Percentiles rank a stretch among this genome's conserved stretches.
Evolutionary conservation across 805 yeast genomes (phyloP).

Genomic region (Hanseniaspora singularis): DNA sequence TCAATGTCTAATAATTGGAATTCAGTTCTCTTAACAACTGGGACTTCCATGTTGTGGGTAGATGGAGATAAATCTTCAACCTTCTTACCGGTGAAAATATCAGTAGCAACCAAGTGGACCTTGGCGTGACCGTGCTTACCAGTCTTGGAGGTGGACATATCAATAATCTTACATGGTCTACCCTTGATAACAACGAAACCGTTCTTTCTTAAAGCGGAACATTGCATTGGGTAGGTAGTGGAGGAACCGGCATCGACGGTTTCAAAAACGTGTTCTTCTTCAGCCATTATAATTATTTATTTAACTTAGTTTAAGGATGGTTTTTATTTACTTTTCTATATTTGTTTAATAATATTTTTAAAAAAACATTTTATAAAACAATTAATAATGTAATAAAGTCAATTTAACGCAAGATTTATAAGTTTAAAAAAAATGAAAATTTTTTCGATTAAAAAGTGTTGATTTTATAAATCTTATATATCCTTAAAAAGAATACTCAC

Average conservation of each 20-base stretch:
- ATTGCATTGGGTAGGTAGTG: constrained; percentile 95
- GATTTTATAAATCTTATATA: too few species aligned
- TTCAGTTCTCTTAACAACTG: constrained; percentile 92
- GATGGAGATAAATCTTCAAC: constrained; percentile 99
- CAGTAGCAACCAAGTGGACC: constrained; percentile 98
- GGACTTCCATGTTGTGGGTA: constrained; percentile 99
- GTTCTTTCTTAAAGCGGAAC: constrained; percentile 99
- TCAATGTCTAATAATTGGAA: constrained; percentile 95
- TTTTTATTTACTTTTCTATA: not conserved
- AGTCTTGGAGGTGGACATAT: constrained; percentile 99
- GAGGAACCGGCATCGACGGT: constrained; percentile 99
- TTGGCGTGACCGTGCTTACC: constrained; percentile 99
- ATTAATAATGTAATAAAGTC: too few species aligned
- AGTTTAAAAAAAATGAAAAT: too few species aligned
- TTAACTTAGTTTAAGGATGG: not conserved
- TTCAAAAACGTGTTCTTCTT: constrained; percentile 79
- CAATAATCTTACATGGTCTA: constrained; percentile 99
- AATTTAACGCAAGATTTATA: too few species aligned
- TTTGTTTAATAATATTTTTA: not conserved
- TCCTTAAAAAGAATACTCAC: too few species aligned
- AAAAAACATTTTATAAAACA: not conserved
- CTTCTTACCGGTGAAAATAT: constrained; percentile 98
- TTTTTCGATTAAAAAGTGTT: too few species aligned
- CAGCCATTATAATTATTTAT: constrained; percentile 25
- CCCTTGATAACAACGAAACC: constrained; percentile 98